Conservation (phyloP, 371 early-diverging fungal species). For the Gilbertella persicaria region DNA sequence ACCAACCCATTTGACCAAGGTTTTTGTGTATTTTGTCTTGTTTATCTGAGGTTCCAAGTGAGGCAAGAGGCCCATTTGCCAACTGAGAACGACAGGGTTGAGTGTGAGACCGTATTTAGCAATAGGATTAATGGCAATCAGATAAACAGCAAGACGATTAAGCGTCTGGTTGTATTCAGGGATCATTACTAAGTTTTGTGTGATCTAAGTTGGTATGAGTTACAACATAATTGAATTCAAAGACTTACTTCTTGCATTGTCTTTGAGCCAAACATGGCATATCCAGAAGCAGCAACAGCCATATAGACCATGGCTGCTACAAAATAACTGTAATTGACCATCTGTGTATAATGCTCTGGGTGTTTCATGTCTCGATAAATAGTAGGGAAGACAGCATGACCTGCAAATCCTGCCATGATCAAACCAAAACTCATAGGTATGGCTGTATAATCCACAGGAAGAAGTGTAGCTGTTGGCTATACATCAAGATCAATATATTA, state of each 20-base stretch:
- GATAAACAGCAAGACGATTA: slow-evolving; percentile 57
- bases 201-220: slow-evolving; percentile 48
- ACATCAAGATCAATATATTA: not conserved
- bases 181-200: slow-evolving; percentile 66
- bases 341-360: slow-evolving; percentile 35
- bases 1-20: slow-evolving; percentile 20
- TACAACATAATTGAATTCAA: no score
- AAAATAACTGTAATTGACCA: slow-evolving; percentile 50
- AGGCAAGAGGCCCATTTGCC: slow-evolving; percentile 48
- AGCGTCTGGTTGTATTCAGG: slow-evolving; percentile 57
- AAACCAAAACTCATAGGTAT: slow-evolving; percentile 45
- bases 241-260: slow-evolving; percentile 58
- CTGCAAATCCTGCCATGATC: slow-evolving; percentile 53
- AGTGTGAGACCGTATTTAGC: slow-evolving; percentile 70
- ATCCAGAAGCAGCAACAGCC: slow-evolving; percentile 57
- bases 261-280: slow-evolving; percentile 74
- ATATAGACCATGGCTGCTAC: slow-evolving; percentile 37
- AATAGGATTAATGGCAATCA: slow-evolving; percentile 70
- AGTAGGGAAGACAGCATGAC: slow-evolving; percentile 51
- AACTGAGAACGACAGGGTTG: slow-evolving; percentile 59
- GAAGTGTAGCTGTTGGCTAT: slow-evolving; percentile 3
- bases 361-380: slow-evolving; percentile 52
- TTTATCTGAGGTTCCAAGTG: slow-evolving; percentile 22
- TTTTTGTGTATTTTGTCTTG: slow-evolving; percentile 27
- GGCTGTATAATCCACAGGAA: slow-evolving; percentile 33